A percentile compares a stretch with the other conserved stretches of the same genome.
Conservation (phyloP, 331 rosid species). For the Malus hybrid region DNA sequence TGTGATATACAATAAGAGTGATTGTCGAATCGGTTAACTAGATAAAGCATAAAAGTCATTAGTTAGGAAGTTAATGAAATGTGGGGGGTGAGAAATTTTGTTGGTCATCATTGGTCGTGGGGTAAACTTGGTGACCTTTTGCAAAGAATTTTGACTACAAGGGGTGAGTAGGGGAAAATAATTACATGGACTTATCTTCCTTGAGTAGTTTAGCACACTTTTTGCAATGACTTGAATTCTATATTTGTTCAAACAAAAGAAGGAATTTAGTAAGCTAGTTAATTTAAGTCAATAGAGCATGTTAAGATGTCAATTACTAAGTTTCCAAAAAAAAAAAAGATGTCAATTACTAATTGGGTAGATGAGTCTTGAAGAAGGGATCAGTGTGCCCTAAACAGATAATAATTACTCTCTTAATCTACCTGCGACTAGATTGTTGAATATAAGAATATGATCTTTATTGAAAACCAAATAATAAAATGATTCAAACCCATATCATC, state of each 20-base stretch:
- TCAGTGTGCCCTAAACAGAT: too few species aligned
- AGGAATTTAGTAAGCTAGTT: not conserved
- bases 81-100: not conserved
- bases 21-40: conserved; percentile 16
- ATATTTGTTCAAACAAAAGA: not conserved
- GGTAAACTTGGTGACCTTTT: conserved; percentile 9
- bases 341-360: not conserved
- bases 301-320: not conserved
- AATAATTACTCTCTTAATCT: too few species aligned
- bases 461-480: not conserved
- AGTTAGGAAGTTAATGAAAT: not conserved
- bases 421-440: too few species aligned
- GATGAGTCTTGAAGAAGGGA: too few species aligned
- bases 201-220: not conserved
- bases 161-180: not conserved
- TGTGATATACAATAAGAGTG: not conserved
- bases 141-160: conserved; percentile 1
- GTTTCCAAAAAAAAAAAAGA: not conserved
- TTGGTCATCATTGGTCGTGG: not conserved
- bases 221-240: conserved; percentile 1
- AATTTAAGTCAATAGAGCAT: not conserved
- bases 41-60: not conserved
- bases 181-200: not conserved
- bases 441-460: too few species aligned
- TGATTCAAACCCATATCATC: not conserved